Percentiles rank a stretch among this genome's conserved stretches.
These are phyloP conservation scores for Macrocystidia cucumis DNA, from an alignment of 1,284 basidiomycete species.

Conservation along the genomic window DNA sequence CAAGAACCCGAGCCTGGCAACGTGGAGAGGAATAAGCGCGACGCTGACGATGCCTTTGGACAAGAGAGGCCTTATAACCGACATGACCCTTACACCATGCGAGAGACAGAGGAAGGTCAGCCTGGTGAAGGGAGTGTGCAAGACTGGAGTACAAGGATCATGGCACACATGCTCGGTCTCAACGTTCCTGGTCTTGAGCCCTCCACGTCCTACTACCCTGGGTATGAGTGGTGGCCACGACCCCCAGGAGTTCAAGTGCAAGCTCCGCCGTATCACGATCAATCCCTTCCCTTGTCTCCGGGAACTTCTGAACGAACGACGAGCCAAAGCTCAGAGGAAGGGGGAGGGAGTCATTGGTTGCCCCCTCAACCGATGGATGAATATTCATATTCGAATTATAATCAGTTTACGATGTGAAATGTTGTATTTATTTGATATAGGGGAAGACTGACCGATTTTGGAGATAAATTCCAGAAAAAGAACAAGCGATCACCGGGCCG, in stretches of 20 bases:
- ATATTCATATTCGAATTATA: too few species aligned
- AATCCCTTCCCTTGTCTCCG: too few species aligned
- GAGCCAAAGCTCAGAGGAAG: conserved; percentile 1
- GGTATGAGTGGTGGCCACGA: conserved; percentile 70
- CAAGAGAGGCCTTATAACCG: conserved; percentile 39
- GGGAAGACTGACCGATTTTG: too few species aligned
- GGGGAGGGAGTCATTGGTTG: too few species aligned
- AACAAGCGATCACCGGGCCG: neutral
- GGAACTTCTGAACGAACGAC: too few species aligned
- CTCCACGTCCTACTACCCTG: conserved; percentile 59
- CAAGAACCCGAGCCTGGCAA: conserved; percentile 37
- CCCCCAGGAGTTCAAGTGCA: conserved; percentile 21
- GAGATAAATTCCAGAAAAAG: too few species aligned
- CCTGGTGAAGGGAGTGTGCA: conserved; percentile 37
- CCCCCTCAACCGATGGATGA: too few species aligned
- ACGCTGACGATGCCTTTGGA: conserved; percentile 61
- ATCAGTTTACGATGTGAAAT: too few species aligned
- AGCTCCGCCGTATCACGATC: too few species aligned
- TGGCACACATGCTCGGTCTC: conserved; percentile 66
- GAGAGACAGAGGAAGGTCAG: conserved; percentile 23
- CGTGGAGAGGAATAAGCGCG: conserved; percentile 45
- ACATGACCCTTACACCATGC: conserved; percentile 37
- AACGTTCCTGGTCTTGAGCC: conserved; percentile 52
- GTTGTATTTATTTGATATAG: too few species aligned
- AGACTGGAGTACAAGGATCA: conserved; percentile 49